A percentile compares a stretch with the other conserved stretches of the same genome.
phyloP scores from a whole-genome alignment of 179 eudicot genomes.

The Carnegiea gigantea region DNA sequence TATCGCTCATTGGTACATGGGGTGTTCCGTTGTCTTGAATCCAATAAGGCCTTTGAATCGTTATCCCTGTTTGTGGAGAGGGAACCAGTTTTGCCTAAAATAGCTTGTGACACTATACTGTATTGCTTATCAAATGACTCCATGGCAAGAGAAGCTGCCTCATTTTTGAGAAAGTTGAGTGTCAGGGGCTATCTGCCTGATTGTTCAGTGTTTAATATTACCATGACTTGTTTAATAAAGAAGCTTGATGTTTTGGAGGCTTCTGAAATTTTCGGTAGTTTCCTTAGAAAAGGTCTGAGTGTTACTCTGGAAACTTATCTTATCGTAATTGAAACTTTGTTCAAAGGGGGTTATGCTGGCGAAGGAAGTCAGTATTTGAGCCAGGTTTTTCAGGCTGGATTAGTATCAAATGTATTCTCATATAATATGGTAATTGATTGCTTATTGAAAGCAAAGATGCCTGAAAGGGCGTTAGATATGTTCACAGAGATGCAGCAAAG shows the following conservation, averaged over 20 bases:
- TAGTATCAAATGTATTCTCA: conserved; percentile 52
- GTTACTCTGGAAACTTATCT: conserved; percentile 57
- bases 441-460: conserved; percentile 68
- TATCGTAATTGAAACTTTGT: conserved; percentile 51
- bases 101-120: conserved; percentile 60
- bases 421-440: conserved; percentile 81
- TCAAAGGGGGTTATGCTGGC: conserved; percentile 40
- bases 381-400: conserved; percentile 47
- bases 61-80: conserved; percentile 57
- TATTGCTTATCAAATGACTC: conserved; percentile 53
- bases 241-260: conserved; percentile 57
- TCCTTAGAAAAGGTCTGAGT: conserved; percentile 39
- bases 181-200: conserved; percentile 69
- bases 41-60: conserved; percentile 55
- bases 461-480: conserved; percentile 51
- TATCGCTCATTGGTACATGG: conserved; percentile 89
- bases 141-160: conserved; percentile 57
- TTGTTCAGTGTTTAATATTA: conserved; percentile 53
- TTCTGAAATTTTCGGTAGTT: conserved; percentile 56
- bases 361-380: conserved; percentile 55
- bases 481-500: conserved; percentile 56
- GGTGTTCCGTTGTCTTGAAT: conserved; percentile 55
- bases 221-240: conserved; percentile 71
- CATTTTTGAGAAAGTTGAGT: conserved; percentile 41
- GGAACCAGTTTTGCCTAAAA: conserved; percentile 53